phyloP scores from a whole-genome alignment of 83 land plant species.

The Diphasiastrum complanatum region DNA sequence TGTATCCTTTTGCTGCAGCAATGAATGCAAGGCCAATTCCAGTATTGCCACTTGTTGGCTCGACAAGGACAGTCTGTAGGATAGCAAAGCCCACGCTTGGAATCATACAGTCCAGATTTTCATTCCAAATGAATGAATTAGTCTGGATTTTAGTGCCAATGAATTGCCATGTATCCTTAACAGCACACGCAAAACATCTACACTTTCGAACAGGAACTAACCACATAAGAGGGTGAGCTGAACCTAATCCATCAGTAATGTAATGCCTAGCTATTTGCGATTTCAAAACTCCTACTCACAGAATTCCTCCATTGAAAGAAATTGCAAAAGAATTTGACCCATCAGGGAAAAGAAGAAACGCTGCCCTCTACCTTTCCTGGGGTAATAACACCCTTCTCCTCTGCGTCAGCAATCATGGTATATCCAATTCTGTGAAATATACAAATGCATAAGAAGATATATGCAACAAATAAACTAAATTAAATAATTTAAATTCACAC shows the following conservation, averaged over 20 bases:
- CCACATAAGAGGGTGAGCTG: too few relatives aligned
- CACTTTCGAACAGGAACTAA: too few relatives aligned
- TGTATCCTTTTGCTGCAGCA: slow-evolving; percentile 66
- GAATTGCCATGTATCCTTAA: too few relatives aligned
- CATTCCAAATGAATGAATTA: too few relatives aligned
- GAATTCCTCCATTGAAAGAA: too few relatives aligned
- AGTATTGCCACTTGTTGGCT: slow-evolving; percentile 67
- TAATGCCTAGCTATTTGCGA: too few relatives aligned
- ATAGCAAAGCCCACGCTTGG: neutral
- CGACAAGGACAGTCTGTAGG: slow-evolving; percentile 49
- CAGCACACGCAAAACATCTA: too few relatives aligned
- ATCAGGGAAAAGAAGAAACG: neutral
- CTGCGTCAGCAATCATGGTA: slow-evolving; percentile 74
- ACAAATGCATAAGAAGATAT: slow-evolving; percentile 5
- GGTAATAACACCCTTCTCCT: slow-evolving; percentile 50
- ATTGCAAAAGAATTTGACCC: neutral
- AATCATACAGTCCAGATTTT: too few relatives aligned
- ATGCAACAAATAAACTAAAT: neutral
- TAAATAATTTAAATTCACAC: neutral
- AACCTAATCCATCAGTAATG: too few relatives aligned
- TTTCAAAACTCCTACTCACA: too few relatives aligned
- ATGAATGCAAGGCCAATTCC: slow-evolving; percentile 66
- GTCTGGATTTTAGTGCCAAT: too few relatives aligned
- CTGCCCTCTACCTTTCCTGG: slow-evolving; percentile 49
- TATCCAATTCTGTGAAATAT: slow-evolving; percentile 47